Evolutionary conservation across 768 basidiomycete species (phyloP), one percentile per base, ranked within the genome.

Genomic region (Boletus rubescentipes): DNA sequence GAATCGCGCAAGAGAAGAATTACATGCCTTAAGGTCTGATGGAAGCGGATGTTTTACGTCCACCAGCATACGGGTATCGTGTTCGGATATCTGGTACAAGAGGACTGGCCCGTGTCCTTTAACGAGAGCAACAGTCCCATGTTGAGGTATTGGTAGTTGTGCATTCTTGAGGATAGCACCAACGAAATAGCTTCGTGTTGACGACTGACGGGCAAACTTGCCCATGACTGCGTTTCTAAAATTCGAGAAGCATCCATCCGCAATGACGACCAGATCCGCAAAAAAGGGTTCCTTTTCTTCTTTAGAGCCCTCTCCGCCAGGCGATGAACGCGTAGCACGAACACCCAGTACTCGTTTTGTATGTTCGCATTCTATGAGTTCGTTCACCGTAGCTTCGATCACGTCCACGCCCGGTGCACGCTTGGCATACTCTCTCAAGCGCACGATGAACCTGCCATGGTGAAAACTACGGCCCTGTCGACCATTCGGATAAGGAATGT

Each of bases 211-310:
- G 29, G 73, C 72, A 16, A 76, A 67, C 37, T 67, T 62, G 49
- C 82, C 82, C 78, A 87, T 79, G n/a, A 93, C 83, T 2, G 75
- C 55, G 11, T 71, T 77, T 46, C 96, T 80, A 77, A 99, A 95
- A 65, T 95, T 97, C 5, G 92, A 95, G 73, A 91, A 91, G 70
- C 93, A 97, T 0, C 96, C 96, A 67, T 99, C 96, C 5, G 95
- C 93, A 54, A 98, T 74, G 66, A 98, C 74, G 41, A 93, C 90
- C 46, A 99, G 70, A 59, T 88, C 84, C 0, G 91, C 93, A 53
- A 76, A 79, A 63, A 86, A 85, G 0, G 78, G 65, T 55, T 84
- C 78, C 61, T 82, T 80, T 56, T 76, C 76, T 21, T 56, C 59
- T 14, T 70, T 68, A 16, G 55, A 64, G 44, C 72, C 66, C 46